phyloP scores from a whole-genome alignment of 2,329 filamentous ascomycete genomes.

The Aphanocladium album region DNA sequence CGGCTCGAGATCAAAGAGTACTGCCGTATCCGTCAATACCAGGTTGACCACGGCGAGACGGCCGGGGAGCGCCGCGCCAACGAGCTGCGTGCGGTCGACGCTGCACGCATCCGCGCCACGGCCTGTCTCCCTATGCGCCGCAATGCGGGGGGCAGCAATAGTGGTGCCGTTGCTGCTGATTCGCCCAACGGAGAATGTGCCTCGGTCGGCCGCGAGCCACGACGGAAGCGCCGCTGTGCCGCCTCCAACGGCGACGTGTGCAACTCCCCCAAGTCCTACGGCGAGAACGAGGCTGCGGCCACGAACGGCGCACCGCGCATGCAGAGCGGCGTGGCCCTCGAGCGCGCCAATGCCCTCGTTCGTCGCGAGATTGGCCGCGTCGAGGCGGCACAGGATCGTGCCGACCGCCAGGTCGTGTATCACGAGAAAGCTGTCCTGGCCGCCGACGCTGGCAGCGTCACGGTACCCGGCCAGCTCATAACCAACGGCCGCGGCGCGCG shows the following conservation, averaged over 20 bases:
- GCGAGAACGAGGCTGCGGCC: constrained; percentile 11
- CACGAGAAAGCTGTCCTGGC: constrained; percentile 33
- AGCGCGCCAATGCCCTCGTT: constrained; percentile 45
- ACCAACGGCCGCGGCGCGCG: constrained; percentile 22
- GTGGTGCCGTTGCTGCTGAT: too few species aligned
- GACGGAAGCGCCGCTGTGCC: constrained; percentile 38
- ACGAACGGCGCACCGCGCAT: constrained; percentile 14
- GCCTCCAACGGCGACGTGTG: constrained; percentile 27
- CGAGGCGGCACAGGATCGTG: constrained; percentile 46
- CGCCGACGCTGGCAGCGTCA: constrained; percentile 20
- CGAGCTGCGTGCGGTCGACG: constrained; percentile 45
- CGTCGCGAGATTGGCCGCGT: constrained; percentile 47
- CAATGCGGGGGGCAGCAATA: neutral
- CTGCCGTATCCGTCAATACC: constrained; percentile 54
- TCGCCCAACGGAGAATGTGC: neutral
- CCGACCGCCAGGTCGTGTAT: constrained; percentile 41
- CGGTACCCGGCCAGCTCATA: constrained; percentile 17
- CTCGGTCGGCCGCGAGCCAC: constrained; percentile 34
- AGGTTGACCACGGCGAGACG: constrained; percentile 50
- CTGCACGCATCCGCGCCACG: constrained; percentile 43
- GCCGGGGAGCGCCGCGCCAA: constrained; percentile 44
- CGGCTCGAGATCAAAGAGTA: constrained; percentile 59
- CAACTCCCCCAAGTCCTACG: constrained; percentile 24
- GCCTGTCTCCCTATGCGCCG: neutral
- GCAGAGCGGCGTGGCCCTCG: constrained; percentile 26